Evolutionary conservation across 2,329 filamentous ascomycete species (phyloP), one percentile per base, ranked within the genome.

Genomic region (Talaromyces sp.): DNA sequence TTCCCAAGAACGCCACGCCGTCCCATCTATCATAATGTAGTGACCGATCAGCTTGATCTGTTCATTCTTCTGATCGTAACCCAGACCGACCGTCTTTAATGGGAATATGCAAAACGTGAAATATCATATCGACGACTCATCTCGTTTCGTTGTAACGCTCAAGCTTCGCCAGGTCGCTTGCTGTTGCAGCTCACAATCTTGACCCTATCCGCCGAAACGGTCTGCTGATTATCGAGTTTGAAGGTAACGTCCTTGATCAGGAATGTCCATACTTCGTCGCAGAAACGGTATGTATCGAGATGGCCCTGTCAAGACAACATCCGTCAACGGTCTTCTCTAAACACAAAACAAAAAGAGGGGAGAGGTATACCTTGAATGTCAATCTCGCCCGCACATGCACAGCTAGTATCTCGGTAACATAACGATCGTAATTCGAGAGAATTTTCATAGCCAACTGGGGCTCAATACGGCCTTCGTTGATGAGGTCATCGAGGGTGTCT

Each of bases 261-360:
- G 79, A 99, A 99, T 1, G 95, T 99, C 95, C 95, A 99, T 66
- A 99, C 95, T 82, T 99, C 95, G 80, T 99, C 95, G 83, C 95
- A 99, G 85, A 99, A 99, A 71, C 95, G 90, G 83, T 99, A 99
- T 17, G 95, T 98, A 77, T 98, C 93, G 68, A 99, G 89, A 75
- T 96, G 95, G 57, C 95, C 95, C 94, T 97, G 35, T 31, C 31
- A 9, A 25, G 17, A 35, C 15, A 63, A 62, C 27, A 17, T 8
- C 27, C 13, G 37, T 58, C 33, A 58, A 22, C 19, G 25, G 52
- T 15, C 15, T 13, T 31, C 8, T 10, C 60, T 19, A 2, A 37
- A 37, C 13, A 9, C 56, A 4, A 50, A 39, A 25, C 5, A 15
- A 13, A 19, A 6, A 31, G 17, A 54, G 19, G 5, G 9, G 43